Evolutionary conservation across 495 filamentous ascomycete species (phyloP).

Genomic region (Talaromyces nanjingensis): DNA sequence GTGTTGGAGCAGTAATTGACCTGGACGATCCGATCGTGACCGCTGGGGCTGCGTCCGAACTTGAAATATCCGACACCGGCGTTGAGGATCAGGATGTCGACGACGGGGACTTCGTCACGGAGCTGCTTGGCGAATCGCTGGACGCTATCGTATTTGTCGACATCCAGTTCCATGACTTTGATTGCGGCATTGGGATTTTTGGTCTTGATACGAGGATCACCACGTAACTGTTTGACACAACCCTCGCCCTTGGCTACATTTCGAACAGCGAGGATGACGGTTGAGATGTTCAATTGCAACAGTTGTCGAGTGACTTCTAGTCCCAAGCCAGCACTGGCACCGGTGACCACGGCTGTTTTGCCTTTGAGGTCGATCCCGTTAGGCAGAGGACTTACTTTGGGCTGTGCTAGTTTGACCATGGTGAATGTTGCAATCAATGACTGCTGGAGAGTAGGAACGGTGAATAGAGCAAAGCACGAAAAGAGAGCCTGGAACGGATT

Average conservation of each 20-base stretch:
- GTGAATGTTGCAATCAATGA: background rate
- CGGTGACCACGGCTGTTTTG: slow-evolving; percentile 18
- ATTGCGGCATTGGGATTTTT: slow-evolving; percentile 14
- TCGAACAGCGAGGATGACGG: slow-evolving; percentile 21
- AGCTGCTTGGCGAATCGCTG: slow-evolving; percentile 17
- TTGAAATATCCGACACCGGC: slow-evolving; percentile 21
- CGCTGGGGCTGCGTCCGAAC: slow-evolving; percentile 16
- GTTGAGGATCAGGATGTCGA: slow-evolving; percentile 28
- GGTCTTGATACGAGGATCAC: slow-evolving; percentile 3
- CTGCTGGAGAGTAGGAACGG: background rate
- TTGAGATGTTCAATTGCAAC: slow-evolving; percentile 9
- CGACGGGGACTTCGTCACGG: slow-evolving; percentile 12
- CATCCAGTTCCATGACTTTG: slow-evolving; percentile 19
- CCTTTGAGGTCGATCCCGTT: slow-evolving; percentile 14
- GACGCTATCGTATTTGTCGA: slow-evolving; percentile 19
- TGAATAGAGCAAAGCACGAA: background rate
- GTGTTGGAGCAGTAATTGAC: slow-evolving; percentile 30
- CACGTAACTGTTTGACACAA: slow-evolving; percentile 9
- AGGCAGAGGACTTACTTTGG: slow-evolving; percentile 3
- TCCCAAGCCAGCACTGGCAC: slow-evolving; percentile 18
- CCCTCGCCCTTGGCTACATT: slow-evolving; percentile 17
- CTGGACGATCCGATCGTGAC: slow-evolving; percentile 25
- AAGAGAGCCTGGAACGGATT: too few species aligned
- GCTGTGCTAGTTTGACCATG: slow-evolving; percentile 1
- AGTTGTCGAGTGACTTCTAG: slow-evolving; percentile 16